A percentile compares a stretch with the other conserved stretches of the same genome.
Conservation (phyloP, 129 eudicot genomes). For the Flaveria robusta region DNA sequence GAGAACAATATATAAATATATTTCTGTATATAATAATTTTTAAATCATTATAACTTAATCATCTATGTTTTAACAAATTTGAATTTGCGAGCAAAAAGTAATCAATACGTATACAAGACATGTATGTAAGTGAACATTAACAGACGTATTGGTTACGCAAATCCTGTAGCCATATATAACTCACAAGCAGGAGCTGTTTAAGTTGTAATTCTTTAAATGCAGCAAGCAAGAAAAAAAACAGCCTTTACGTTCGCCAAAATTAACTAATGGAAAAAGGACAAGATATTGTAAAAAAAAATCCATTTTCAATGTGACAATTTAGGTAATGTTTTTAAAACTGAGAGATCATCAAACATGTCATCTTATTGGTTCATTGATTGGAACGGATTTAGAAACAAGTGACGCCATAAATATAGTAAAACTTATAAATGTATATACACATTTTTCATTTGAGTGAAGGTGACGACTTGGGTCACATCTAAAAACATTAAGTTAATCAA, state of each 20-base stretch:
- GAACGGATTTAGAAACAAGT: no score
- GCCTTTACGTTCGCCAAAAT: not conserved
- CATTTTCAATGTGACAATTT: not conserved
- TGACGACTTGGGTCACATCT: not conserved
- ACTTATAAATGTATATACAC: no score
- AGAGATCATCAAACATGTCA: no score
- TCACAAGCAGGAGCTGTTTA: conserved; percentile 15
- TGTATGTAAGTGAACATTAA: conserved; percentile 13
- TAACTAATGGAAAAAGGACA: conserved; percentile 17
- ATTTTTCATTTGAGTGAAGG: not conserved
- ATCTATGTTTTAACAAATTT: no score
- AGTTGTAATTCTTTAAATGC: no score
- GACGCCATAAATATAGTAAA: no score
- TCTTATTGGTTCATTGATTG: no score
- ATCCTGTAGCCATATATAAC: not conserved
- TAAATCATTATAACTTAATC: no score
- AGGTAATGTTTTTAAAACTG: no score
- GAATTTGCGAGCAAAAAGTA: not conserved
- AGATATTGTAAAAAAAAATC: not conserved
- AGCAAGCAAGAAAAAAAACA: conserved; percentile 8
- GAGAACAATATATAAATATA: not conserved
- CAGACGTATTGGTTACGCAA: conserved; percentile 5
- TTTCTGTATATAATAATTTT: no score
- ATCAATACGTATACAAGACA: not conserved
- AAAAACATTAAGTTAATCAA: not conserved